phyloP scores from a whole-genome alignment of 495 filamentous ascomycete genomes.

The Hapsidospora chrysogenum region DNA sequence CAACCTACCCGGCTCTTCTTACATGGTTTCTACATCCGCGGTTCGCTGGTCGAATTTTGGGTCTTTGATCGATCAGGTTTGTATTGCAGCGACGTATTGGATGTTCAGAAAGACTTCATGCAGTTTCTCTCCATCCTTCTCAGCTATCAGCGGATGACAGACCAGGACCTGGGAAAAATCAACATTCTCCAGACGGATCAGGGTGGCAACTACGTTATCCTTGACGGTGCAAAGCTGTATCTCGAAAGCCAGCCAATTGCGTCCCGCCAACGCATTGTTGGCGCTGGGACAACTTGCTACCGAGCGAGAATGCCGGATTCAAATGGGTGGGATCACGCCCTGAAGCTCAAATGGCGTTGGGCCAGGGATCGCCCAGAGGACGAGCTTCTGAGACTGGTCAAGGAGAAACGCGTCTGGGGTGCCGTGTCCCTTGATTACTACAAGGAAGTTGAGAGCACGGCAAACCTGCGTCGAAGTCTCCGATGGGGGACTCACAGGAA shows the following conservation, averaged over 20 bases:
- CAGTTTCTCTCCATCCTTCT: constrained; percentile 13
- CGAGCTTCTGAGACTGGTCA: no score
- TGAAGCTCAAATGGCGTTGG: no score
- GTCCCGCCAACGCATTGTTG: constrained; percentile 9
- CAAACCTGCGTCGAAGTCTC: no score
- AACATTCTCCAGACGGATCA: constrained; percentile 9
- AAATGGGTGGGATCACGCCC: no score
- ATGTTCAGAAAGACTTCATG: constrained; percentile 17
- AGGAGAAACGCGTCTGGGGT: no score
- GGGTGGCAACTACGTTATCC: constrained; percentile 7
- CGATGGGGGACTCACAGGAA: no score
- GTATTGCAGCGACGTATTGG: constrained; percentile 20
- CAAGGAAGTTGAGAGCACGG: no score
- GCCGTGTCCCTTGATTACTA: no score
- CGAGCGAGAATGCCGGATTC: no score
- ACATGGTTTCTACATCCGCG: constrained; percentile 20
- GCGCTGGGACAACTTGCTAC: constrained; percentile 11
- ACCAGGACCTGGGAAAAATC: constrained; percentile 7
- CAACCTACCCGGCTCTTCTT: constrained; percentile 16
- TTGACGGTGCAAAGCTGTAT: constrained; percentile 10
- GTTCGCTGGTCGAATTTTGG: constrained; percentile 18
- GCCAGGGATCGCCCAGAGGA: no score
- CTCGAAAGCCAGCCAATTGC: constrained; percentile 11
- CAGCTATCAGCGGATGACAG: constrained; percentile 11
- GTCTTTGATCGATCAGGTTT: constrained; percentile 26